Evolutionary conservation across 225 moss, liverwort and hornwort genomes (phyloP).

Genomic region (Marchantia paleacea): DNA sequence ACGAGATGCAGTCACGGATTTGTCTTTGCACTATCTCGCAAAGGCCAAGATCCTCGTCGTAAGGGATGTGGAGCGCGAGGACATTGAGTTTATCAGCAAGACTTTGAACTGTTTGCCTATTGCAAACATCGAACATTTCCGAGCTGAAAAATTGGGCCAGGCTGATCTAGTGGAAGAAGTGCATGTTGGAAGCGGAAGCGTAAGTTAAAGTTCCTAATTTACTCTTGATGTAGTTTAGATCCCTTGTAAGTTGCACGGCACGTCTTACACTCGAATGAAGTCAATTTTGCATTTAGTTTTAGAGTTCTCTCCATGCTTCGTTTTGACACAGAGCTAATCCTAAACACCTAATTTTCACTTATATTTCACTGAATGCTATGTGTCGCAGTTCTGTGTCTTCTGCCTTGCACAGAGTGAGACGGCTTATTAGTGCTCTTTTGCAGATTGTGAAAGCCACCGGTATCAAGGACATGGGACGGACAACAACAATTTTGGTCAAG

Average conservation of each 20-base stretch:
- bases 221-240: neutral
- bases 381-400: neutral
- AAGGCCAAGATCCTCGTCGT: constrained; percentile 97
- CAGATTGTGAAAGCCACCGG: constrained; percentile 88
- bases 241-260: neutral
- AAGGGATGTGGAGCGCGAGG: constrained; percentile 90
- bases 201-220: constrained; percentile 26
- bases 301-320: too few species aligned
- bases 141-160: constrained; percentile 81
- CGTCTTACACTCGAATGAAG: neutral
- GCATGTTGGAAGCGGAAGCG: constrained; percentile 74
- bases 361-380: neutral
- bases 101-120: constrained; percentile 89
- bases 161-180: constrained; percentile 96
- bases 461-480: constrained; percentile 90
- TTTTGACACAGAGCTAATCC: too few species aligned
- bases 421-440: neutral
- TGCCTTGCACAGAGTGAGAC: neutral
- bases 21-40: constrained; percentile 89
- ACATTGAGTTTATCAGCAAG: constrained; percentile 96
- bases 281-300: neutral
- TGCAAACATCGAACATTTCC: constrained; percentile 93
- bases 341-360: neutral
- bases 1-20: constrained; percentile 95
- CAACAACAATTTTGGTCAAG: constrained; percentile 74